Percentiles rank a stretch among this genome's conserved stretches.
Evolutionary conservation across 2,329 filamentous ascomycete genomes (phyloP).

Genomic region (Lachnellula suecica): DNA sequence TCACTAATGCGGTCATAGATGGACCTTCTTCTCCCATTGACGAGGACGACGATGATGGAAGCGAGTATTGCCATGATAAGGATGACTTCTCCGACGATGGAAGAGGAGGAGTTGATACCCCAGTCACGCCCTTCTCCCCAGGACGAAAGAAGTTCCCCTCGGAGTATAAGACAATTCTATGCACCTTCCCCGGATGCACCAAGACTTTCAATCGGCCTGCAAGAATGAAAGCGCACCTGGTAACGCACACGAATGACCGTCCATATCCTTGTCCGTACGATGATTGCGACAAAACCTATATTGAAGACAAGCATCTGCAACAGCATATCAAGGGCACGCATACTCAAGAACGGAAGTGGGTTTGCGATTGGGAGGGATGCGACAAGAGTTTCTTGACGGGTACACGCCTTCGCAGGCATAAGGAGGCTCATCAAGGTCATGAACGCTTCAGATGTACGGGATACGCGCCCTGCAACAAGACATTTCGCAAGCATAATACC

Average conservation of each 20-base stretch:
- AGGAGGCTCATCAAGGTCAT: constrained; percentile 74
- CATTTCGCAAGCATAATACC: constrained; percentile 85
- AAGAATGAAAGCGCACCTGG: constrained; percentile 74
- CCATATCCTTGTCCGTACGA: constrained; percentile 71
- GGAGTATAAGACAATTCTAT: constrained; percentile 74
- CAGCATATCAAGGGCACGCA: constrained; percentile 85
- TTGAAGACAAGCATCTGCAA: constrained; percentile 81
- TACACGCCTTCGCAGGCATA: constrained; percentile 74
- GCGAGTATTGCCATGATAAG: constrained; percentile 36
- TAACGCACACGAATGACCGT: constrained; percentile 83
- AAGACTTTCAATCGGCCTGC: constrained; percentile 89
- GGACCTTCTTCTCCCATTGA: not conserved
- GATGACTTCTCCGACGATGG: constrained; percentile 31
- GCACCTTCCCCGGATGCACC: constrained; percentile 70
- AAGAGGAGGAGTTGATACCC: constrained; percentile 41
- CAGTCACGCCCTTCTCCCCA: constrained; percentile 50
- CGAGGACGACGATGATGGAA: constrained; percentile 41
- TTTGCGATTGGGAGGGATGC: constrained; percentile 72
- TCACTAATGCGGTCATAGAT: not conserved
- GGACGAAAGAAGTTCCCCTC: constrained; percentile 57
- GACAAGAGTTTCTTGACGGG: constrained; percentile 80
- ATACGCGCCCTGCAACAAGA: constrained; percentile 68
- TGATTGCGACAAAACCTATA: constrained; percentile 79
- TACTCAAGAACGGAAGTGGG: constrained; percentile 65
- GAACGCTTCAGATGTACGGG: constrained; percentile 74